A percentile compares a stretch with the other conserved stretches of the same genome.
Evolutionary conservation across 495 filamentous ascomycete genomes (phyloP).

Genomic region (Aspergillus ostianus): DNA sequence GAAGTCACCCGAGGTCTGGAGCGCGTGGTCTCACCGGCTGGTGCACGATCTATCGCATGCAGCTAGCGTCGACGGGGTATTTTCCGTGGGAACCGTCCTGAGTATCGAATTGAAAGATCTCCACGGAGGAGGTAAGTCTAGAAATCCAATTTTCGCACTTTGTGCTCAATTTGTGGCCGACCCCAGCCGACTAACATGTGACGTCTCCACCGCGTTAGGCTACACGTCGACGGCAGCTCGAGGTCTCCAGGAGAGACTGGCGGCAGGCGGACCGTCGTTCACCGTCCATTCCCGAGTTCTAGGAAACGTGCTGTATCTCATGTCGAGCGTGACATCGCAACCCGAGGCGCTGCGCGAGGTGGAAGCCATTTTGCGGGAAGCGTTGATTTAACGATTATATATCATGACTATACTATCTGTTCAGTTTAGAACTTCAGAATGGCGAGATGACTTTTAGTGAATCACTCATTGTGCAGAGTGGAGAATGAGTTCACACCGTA

Average conservation of each 20-base stretch:
- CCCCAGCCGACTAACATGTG: constrained; percentile 19
- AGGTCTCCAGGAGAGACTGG: constrained; percentile 55
- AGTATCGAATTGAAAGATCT: constrained; percentile 57
- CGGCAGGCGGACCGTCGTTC: constrained; percentile 41
- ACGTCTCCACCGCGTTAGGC: constrained; percentile 36
- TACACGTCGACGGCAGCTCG: constrained; percentile 66
- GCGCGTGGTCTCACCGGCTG: constrained; percentile 61
- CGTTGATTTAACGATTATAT: constrained; percentile 19
- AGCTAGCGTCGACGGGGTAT: constrained; percentile 57
- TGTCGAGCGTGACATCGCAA: constrained; percentile 64
- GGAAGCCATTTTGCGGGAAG: constrained; percentile 39
- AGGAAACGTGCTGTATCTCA: constrained; percentile 75
- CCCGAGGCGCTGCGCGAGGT: constrained; percentile 48
- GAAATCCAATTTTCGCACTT: not conserved
- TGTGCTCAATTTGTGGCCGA: constrained; percentile 2
- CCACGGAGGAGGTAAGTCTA: constrained; percentile 43
- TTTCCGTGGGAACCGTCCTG: constrained; percentile 69
- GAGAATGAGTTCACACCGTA: too few species aligned
- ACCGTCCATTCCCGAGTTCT: constrained; percentile 71
- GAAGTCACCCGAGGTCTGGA: constrained; percentile 51
- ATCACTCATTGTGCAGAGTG: too few species aligned
- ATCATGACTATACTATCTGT: not conserved
- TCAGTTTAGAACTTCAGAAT: too few species aligned
- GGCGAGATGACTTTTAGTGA: not conserved
- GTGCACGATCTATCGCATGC: constrained; percentile 54